Conservation (phyloP, 78 protist species). For the Dictyostelium capitatum region DNA sequence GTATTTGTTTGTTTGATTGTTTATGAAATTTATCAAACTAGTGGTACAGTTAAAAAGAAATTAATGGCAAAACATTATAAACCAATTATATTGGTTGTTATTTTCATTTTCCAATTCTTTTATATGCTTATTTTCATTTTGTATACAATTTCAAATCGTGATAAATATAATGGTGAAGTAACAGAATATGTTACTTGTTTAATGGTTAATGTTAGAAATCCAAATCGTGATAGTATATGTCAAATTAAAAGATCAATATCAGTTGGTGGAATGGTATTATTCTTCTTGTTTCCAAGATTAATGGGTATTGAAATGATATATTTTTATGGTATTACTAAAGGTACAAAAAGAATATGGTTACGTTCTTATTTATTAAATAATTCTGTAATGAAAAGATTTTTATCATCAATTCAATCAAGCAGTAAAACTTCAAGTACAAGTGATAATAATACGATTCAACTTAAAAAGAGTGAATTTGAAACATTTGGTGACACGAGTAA, state of each 20-base stretch:
- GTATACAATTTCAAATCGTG: too few species aligned
- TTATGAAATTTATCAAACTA: constrained; percentile 33
- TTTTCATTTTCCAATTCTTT: neutral
- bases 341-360: constrained; percentile 38
- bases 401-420: neutral
- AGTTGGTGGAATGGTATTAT: neutral
- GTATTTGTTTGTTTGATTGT: neutral
- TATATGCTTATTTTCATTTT: neutral
- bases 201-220: neutral
- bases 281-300: neutral
- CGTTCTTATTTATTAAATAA: neutral
- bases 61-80: neutral
- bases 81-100: neutral
- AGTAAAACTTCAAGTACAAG: neutral
- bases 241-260: neutral
- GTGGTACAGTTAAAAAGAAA: neutral
- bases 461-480: too few species aligned
- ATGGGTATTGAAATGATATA: constrained; percentile 26
- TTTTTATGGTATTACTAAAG: constrained; percentile 22
- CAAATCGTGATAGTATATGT: neutral
- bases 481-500: too few species aligned
- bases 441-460: too few species aligned
- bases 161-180: neutral
- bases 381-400: neutral
- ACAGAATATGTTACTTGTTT: neutral